Conservation (phyloP, 768 basidiomycete genomes). For the Amylocystis lapponica region DNA sequence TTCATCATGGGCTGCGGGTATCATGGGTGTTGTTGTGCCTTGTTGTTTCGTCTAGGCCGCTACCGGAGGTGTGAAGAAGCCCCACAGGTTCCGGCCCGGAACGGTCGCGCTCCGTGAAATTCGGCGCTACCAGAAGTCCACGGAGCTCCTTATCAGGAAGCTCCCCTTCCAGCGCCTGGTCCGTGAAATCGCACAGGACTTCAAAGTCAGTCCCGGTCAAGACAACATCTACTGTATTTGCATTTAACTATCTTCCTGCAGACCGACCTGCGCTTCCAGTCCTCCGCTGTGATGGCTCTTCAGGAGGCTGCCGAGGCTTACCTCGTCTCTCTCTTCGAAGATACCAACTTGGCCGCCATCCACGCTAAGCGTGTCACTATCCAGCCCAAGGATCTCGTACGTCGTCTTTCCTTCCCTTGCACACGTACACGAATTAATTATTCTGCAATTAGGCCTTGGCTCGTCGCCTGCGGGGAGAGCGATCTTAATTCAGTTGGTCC, state of each 20-base stretch:
- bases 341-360: conserved; percentile 81
- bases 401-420: conserved; percentile 14
- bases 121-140: conserved; percentile 96
- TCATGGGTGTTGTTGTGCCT: conserved; percentile 14
- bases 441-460: conserved; percentile 47
- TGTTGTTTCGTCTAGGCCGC: conserved; percentile 25
- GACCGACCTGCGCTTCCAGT: conserved; percentile 88
- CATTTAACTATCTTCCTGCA: conserved; percentile 17
- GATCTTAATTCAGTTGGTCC: conserved; percentile 47
- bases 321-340: conserved; percentile 74
- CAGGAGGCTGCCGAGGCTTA: conserved; percentile 86
- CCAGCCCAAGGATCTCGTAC: conserved; percentile 79
- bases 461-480: conserved; percentile 73
- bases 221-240: conserved; percentile 25
- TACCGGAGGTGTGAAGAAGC: conserved; percentile 97
- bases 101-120: conserved; percentile 99
- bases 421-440: background rate
- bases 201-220: conserved; percentile 55
- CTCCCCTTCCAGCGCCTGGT: conserved; percentile 99
- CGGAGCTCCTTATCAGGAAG: conserved; percentile 98
- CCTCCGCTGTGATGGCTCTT: conserved; percentile 83
- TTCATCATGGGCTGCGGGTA: conserved; percentile 15
- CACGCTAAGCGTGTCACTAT: conserved; percentile 84
- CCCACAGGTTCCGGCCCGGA: conserved; percentile 94
- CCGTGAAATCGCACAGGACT: conserved; percentile 90